These are phyloP conservation scores for Metschnikowia kofuensis DNA, from an alignment of 805 yeast species.

Conservation along the genomic window DNA sequence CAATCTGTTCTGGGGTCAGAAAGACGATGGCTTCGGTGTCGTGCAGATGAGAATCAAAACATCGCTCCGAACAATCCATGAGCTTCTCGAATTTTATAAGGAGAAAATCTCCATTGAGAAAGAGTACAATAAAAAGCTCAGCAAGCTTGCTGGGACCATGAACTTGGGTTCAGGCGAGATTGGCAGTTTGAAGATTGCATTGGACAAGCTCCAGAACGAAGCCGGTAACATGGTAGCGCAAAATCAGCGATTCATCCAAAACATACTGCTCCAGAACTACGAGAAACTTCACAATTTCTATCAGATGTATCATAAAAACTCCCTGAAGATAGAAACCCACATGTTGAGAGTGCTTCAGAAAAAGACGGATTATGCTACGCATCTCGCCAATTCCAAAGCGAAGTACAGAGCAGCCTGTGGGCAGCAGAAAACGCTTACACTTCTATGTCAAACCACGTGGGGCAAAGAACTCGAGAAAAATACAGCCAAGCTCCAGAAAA, in stretches of 20 bases:
- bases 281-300: conserved; percentile 54
- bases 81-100: conserved; percentile 32
- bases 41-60: conserved; percentile 56
- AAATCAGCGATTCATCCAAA: conserved; percentile 52
- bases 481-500: conserved; percentile 52
- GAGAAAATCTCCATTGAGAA: conserved; percentile 61
- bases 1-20: conserved; percentile 61
- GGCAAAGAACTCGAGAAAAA: conserved; percentile 69
- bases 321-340: conserved; percentile 55
- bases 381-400: conserved; percentile 38
- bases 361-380: conserved; percentile 35
- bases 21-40: conserved; percentile 56
- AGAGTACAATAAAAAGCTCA: conserved; percentile 61
- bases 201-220: conserved; percentile 57
- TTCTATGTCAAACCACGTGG: conserved; percentile 65
- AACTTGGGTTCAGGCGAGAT: conserved; percentile 54
- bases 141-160: conserved; percentile 45
- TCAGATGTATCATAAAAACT: conserved; percentile 48
- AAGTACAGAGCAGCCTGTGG: conserved; percentile 58
- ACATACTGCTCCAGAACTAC: conserved; percentile 45
- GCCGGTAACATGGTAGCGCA: conserved; percentile 57
- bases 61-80: conserved; percentile 51
- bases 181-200: conserved; percentile 56
- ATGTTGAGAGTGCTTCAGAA: conserved; percentile 53
- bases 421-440: conserved; percentile 54